phyloP scores from a whole-genome alignment of 441 rosid genomes.

The Eruca vesicaria region DNA sequence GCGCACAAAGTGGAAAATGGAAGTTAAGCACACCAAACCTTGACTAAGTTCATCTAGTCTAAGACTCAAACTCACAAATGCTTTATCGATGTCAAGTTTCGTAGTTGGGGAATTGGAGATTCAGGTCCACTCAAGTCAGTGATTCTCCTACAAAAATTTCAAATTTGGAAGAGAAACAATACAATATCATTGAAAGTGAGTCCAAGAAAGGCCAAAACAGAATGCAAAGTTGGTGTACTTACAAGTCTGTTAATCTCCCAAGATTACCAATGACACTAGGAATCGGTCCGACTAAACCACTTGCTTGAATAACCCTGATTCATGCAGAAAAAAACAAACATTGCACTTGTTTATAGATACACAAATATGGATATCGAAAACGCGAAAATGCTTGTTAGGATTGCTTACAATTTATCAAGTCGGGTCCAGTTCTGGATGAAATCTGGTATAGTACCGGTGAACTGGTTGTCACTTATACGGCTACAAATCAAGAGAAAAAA shows the following conservation, averaged over 20 bases:
- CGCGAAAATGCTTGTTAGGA: neutral
- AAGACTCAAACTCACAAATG: slow-evolving; percentile 42
- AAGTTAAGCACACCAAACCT: slow-evolving; percentile 1
- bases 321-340: neutral
- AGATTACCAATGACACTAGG: slow-evolving; percentile 43
- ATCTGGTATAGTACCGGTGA: slow-evolving; percentile 50
- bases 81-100: slow-evolving; percentile 25
- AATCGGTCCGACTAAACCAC: slow-evolving; percentile 70
- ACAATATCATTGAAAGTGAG: neutral
- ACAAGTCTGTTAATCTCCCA: slow-evolving; percentile 41
- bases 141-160: slow-evolving; percentile 51
- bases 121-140: slow-evolving; percentile 54
- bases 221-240: slow-evolving; percentile 12
- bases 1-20: neutral
- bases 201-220: neutral
- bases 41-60: neutral
- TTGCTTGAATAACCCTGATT: slow-evolving; percentile 53
- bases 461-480: slow-evolving; percentile 49
- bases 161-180: neutral
- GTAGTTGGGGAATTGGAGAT: slow-evolving; percentile 43
- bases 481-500: slow-evolving; percentile 29
- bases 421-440: slow-evolving; percentile 52
- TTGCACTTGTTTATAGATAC: neutral
- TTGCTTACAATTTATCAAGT: slow-evolving; percentile 46
- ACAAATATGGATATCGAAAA: neutral